These are phyloP conservation scores for Fusarium equiseti DNA, from an alignment of 2,329 filamentous ascomycete species.

Conservation along the genomic window DNA sequence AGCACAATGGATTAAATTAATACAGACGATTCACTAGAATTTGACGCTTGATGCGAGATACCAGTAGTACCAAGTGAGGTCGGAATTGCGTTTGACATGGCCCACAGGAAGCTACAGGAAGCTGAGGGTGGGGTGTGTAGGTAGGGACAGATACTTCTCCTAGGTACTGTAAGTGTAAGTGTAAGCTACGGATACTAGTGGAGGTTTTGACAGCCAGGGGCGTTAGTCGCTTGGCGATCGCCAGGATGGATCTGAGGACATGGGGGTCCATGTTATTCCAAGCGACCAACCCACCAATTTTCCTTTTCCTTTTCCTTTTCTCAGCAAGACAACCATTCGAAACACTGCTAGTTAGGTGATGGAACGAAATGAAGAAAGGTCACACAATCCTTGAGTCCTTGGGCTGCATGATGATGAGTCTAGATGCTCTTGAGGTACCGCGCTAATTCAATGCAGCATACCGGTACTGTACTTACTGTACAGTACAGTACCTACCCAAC, in stretches of 20 bases:
- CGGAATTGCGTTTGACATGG: constrained; percentile 17
- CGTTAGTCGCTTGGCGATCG: constrained; percentile 19
- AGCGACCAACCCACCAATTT: neutral
- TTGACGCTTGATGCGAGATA: neutral
- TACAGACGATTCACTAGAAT: constrained; percentile 1
- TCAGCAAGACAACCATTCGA: neutral
- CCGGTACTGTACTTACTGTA: neutral
- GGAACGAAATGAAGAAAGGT: neutral
- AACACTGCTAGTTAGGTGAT: neutral
- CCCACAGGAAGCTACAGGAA: neutral
- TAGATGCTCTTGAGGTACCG: neutral
- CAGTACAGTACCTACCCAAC: neutral
- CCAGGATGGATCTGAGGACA: neutral
- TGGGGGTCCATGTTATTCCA: neutral
- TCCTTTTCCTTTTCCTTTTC: neutral
- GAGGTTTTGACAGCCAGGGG: neutral
- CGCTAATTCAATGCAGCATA: neutral
- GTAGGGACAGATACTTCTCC: neutral
- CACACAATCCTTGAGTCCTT: neutral
- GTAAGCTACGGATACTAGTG: neutral
- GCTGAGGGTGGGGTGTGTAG: too few relatives aligned
- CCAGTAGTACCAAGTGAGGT: constrained; percentile 7
- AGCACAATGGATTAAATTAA: neutral
- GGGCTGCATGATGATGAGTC: neutral
- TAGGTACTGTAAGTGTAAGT: neutral